Conservation (phyloP, 345 rosid species). For the Pugionium dolabratum region DNA sequence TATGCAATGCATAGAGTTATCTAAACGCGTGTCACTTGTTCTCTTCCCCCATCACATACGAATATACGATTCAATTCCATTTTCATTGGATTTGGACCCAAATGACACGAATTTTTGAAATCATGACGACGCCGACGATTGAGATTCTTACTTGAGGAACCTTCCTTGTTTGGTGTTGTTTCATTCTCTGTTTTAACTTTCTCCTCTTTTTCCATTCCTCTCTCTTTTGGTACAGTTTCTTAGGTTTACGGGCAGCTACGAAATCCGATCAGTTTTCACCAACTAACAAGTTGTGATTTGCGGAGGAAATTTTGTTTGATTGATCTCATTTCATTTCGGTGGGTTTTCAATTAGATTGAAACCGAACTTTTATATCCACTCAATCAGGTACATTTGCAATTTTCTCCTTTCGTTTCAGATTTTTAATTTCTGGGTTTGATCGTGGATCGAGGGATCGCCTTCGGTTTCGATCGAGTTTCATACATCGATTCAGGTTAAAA, state of each 20-base stretch:
- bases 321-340: not conserved
- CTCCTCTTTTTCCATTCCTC: too few relatives aligned
- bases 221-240: constrained; percentile 8
- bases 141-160: not conserved
- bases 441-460: constrained; percentile 26
- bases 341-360: constrained; percentile 16
- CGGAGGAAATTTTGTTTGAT: not conserved
- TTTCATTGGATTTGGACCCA: constrained; percentile 15
- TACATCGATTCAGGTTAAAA: constrained; percentile 5
- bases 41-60: constrained; percentile 13
- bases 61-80: constrained; percentile 25
- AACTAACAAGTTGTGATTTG: not conserved
- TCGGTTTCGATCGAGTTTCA: not conserved
- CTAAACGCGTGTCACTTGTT: constrained; percentile 36
- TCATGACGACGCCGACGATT: constrained; percentile 19
- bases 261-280: constrained; percentile 1
- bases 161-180: not conserved
- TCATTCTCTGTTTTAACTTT: too few relatives aligned
- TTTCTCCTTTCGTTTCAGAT: not conserved
- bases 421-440: constrained; percentile 9
- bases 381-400: constrained; percentile 28
- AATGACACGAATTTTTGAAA: constrained; percentile 15
- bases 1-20: constrained; percentile 8
- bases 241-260: not conserved
- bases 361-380: not conserved